Percentiles rank a stretch among this genome's conserved stretches.
These are phyloP conservation scores for Chaetoceros tenuissimus DNA, from an alignment of 108 stramenopile genomes.

Conservation along the genomic window DNA sequence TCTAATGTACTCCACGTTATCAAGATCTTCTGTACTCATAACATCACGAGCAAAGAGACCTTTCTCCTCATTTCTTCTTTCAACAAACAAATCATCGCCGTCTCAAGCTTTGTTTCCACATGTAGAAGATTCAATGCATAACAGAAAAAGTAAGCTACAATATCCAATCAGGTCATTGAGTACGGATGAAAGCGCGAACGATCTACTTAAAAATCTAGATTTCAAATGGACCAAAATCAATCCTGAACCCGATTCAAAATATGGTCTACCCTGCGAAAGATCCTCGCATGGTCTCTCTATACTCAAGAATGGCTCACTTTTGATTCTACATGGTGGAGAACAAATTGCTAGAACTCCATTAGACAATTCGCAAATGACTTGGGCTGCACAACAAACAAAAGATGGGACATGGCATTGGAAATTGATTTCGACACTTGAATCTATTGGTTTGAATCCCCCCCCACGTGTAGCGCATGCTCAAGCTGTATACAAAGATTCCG, in stretches of 20 bases:
- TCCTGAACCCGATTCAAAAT: slow-evolving; percentile 13
- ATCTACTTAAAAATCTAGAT: too few relatives aligned
- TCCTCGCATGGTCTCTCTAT: slow-evolving; percentile 46
- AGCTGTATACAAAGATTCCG: slow-evolving; percentile 17
- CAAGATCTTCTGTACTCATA: too few relatives aligned
- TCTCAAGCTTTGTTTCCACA: too few relatives aligned
- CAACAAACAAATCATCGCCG: too few relatives aligned
- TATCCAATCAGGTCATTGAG: too few relatives aligned
- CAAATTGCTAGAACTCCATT: slow-evolving; percentile 51
- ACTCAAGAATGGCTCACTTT: slow-evolving; percentile 3
- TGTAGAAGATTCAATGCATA: too few relatives aligned
- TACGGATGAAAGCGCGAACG: too few relatives aligned
- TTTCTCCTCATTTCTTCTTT: too few relatives aligned
- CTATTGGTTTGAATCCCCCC: slow-evolving; percentile 13
- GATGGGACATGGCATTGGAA: slow-evolving; percentile 18
- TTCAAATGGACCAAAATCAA: not conserved
- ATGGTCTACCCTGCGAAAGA: slow-evolving; percentile 23
- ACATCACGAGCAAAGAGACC: too few relatives aligned
- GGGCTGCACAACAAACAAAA: not conserved
- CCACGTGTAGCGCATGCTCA: slow-evolving; percentile 54
- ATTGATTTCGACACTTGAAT: slow-evolving; percentile 1
- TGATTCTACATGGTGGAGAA: slow-evolving; percentile 53
- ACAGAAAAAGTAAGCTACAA: too few relatives aligned
- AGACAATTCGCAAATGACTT: not conserved
- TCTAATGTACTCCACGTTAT: too few relatives aligned